Conservation (phyloP, 2,329 filamentous ascomycete genomes). For the Dactylellina sp. region DNA sequence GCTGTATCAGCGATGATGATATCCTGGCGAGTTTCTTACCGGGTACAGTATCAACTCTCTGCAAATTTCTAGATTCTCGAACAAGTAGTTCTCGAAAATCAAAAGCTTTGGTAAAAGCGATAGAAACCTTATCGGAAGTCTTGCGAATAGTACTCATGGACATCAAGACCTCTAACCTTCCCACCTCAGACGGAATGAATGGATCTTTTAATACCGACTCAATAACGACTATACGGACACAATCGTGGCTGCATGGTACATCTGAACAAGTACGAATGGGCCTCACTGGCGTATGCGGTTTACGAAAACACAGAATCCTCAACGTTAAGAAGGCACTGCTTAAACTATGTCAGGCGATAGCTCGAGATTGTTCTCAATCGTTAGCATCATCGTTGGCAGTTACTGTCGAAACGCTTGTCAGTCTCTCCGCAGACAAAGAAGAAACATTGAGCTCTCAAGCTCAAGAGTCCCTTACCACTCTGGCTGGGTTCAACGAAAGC, state of each 20-base stretch:
- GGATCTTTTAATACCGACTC: slow-evolving; percentile 48
- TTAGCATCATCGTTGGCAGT: slow-evolving; percentile 76
- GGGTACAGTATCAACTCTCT: slow-evolving; percentile 83
- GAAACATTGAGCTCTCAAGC: slow-evolving; percentile 61
- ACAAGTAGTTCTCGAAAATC: slow-evolving; percentile 70
- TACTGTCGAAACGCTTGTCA: slow-evolving; percentile 83
- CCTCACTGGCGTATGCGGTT: slow-evolving; percentile 78
- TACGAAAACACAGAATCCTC: slow-evolving; percentile 76
- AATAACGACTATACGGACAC: slow-evolving; percentile 47
- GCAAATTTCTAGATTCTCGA: slow-evolving; percentile 78
- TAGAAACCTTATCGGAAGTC: slow-evolving; percentile 71
- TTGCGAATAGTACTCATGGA: slow-evolving; percentile 72
- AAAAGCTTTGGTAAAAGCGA: slow-evolving; percentile 73
- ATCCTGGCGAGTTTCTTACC: slow-evolving; percentile 87
- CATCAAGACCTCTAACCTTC: slow-evolving; percentile 68
- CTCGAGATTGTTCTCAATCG: slow-evolving; percentile 82
- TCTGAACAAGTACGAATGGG: slow-evolving; percentile 84
- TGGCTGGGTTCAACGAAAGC: slow-evolving; percentile 58
- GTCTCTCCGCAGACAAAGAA: slow-evolving; percentile 71
- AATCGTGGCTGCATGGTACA: slow-evolving; percentile 81
- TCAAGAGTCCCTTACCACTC: slow-evolving; percentile 56
- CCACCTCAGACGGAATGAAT: slow-evolving; percentile 62
- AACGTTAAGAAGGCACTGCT: slow-evolving; percentile 77
- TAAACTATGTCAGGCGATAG: slow-evolving; percentile 76
- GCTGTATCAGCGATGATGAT: slow-evolving; percentile 75